Evolutionary conservation across 495 filamentous ascomycete species (phyloP).

Genomic region (Trichoderma reesei): DNA sequence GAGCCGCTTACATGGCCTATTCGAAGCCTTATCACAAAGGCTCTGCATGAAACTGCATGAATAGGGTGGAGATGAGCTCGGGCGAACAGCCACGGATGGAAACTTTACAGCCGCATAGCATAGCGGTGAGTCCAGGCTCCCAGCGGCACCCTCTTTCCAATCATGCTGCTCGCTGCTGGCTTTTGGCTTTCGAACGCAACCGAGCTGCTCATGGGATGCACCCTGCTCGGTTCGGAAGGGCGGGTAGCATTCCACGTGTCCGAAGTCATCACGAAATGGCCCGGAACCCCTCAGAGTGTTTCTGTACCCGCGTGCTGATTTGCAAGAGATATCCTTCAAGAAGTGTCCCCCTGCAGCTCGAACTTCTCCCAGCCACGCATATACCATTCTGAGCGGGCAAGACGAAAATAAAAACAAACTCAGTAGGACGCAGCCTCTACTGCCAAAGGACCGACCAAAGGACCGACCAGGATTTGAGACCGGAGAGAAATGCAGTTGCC

Average conservation of each 20-base stretch:
- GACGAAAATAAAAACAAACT: background rate
- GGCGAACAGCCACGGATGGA: background rate
- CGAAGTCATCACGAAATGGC: background rate
- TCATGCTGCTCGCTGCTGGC: background rate
- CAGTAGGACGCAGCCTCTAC: too few species aligned
- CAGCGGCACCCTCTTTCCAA: background rate
- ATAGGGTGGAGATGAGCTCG: conserved; percentile 2
- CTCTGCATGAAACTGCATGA: background rate
- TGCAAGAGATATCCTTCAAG: background rate
- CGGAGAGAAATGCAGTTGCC: background rate
- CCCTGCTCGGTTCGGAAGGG: background rate
- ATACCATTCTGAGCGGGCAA: background rate
- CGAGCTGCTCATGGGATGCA: background rate
- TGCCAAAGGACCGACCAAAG: background rate
- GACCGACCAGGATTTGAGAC: background rate
- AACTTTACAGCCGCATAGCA: background rate
- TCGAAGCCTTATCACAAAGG: background rate
- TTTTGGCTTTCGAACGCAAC: background rate
- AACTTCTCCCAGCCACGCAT: background rate
- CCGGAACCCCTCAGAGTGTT: background rate
- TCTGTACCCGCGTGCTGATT: background rate
- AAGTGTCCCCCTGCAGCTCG: background rate
- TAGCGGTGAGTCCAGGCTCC: background rate
- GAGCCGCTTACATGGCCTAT: background rate
- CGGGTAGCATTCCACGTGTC: conserved; percentile 2